These are phyloP conservation scores for Ligustrum vulgare DNA, from an alignment of 257 asterid genomes.

Conservation along the genomic window DNA sequence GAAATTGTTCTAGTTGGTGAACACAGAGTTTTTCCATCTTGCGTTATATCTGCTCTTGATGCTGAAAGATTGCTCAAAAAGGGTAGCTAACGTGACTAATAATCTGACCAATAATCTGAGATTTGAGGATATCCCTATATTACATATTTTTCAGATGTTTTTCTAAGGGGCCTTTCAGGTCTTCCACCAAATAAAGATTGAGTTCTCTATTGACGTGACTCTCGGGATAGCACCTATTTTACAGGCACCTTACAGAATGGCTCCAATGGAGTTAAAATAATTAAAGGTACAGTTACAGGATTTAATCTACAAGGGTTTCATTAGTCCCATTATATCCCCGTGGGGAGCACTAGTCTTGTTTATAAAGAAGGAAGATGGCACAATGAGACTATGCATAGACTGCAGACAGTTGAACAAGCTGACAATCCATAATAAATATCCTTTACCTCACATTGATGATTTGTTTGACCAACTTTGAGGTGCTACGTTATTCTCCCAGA, in stretches of 20 bases:
- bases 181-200: not conserved
- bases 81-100: not conserved
- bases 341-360: too few species aligned
- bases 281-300: not conserved
- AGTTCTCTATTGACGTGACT: not conserved
- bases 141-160: not conserved
- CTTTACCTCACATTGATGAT: too few species aligned
- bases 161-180: not conserved
- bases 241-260: not conserved
- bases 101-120: not conserved
- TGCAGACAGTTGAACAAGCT: too few species aligned
- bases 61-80: not conserved
- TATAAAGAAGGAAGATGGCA: too few species aligned
- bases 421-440: too few species aligned
- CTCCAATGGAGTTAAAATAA: not conserved
- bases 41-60: not conserved
- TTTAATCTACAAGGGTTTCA: too few species aligned
- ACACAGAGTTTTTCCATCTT: not conserved
- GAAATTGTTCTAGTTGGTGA: not conserved
- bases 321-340: too few species aligned
- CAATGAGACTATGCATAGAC: too few species aligned
- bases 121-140: not conserved
- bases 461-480: too few species aligned
- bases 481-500: too few species aligned
- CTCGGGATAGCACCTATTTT: not conserved